Base-by-base conservation (phyloP, 345 rosid species). In the Ricinus communis region DNA sequence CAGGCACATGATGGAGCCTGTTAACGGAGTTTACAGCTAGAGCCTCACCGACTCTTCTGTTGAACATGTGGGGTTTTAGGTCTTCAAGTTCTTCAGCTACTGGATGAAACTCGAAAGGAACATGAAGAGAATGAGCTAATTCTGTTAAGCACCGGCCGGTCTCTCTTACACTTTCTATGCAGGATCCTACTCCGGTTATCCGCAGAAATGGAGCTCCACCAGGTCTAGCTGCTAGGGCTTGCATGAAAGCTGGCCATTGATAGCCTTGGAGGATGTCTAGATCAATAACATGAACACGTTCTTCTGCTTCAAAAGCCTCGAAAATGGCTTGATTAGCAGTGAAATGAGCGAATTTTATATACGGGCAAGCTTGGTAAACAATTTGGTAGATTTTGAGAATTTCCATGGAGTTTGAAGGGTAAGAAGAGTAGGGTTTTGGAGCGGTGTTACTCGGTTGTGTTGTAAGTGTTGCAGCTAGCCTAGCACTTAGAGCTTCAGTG, bases 201-300 rank as follows among this genome's bases (percentile, higher is more conserved):
- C 90, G 78, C 19, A 88, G 87, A 68, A 86, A 88, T 0, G 90
- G 90, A 62, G 90, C 80, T 5, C 90, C 90, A 0, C 75, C 81
- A 0, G 90, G 85, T 61, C 93, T 73, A 36, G 87, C 90, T 12
- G 88, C 88, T 9, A 88, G 78, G 55, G 90, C 93, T 78, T 86
- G 93, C 93, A 88, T 88, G 83, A 88, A 83, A 47, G 93, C 93
- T 8, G 93, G 93, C 93, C 93, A 88, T 52, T 88, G 93, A 79
- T 88, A 88, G 27, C 93, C 93, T 47, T 88, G 93, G 51, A 76
- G 87, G 70, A 88, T 88, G 72, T 88, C 90, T 8, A 88, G 82
- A 71, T 88, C 93, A 19, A 88, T 86, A 40, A 88, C 86, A 54
- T 88, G 93, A 40, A 86, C 93, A n/a, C 90, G 88, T 63, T 84